phyloP scores from a whole-genome alignment of 768 basidiomycete genomes.

The Kockovaella imperatae region DNA sequence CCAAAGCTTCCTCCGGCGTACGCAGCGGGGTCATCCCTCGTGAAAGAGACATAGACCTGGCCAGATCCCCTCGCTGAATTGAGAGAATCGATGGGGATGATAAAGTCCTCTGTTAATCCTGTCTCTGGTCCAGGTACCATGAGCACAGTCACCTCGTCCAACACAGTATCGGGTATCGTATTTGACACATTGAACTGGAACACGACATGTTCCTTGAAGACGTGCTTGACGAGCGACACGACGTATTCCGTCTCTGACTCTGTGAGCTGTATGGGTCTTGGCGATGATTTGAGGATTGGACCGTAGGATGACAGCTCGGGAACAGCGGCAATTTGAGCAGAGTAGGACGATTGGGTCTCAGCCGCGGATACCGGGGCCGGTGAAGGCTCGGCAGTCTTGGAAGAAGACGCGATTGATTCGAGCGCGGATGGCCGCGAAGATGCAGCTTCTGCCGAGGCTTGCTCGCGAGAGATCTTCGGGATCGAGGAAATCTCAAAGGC shows the following conservation, averaged over 20 bases:
- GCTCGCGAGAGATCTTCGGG: constrained; percentile 88
- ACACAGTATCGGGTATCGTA: constrained; percentile 86
- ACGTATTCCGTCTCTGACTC: constrained; percentile 98
- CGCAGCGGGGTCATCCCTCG: constrained; percentile 65
- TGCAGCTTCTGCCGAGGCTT: constrained; percentile 75
- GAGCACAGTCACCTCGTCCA: constrained; percentile 87
- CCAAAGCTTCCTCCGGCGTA: constrained; percentile 79
- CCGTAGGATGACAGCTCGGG: constrained; percentile 82
- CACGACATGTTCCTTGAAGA: constrained; percentile 89
- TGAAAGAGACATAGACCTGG: constrained; percentile 87
- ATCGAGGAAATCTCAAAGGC: constrained; percentile 78
- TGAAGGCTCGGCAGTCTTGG: constrained; percentile 53
- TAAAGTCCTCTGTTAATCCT: constrained; percentile 84
- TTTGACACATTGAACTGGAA: constrained; percentile 99
- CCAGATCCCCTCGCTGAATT: constrained; percentile 66
- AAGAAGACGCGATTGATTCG: constrained; percentile 64
- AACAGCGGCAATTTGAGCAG: constrained; percentile 73
- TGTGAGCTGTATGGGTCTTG: constrained; percentile 72
- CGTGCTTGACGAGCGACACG: constrained; percentile 90
- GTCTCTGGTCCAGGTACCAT: constrained; percentile 74
- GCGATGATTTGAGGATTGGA: constrained; percentile 73
- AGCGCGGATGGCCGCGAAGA: constrained; percentile 72
- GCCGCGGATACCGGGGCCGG: constrained; percentile 65
- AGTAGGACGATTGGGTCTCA: constrained; percentile 80
- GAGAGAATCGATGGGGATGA: constrained; percentile 71